Evolutionary conservation across 257 asterid genomes (phyloP), one percentile per base, ranked within the genome.

Genomic region (Solanum corneliomulleri): DNA sequence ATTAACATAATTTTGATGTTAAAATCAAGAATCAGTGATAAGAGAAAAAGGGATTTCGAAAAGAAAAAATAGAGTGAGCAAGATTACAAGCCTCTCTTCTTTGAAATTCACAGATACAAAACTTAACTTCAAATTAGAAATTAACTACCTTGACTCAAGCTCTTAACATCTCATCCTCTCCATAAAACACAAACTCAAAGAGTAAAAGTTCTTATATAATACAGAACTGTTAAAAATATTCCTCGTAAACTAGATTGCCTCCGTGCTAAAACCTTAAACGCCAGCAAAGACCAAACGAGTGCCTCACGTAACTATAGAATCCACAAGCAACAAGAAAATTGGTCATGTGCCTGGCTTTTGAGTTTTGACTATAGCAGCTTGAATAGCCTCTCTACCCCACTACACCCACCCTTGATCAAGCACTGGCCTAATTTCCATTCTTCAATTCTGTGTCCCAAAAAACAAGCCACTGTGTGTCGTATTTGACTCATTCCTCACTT

Each of bases 311-410:
- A 76, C 37, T 42, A 23, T 23, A 47, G 45, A 85, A 66, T 72
- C 90, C 86, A 37, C 86, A 88, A 88, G 83, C 84, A 88, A 78
- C 86, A 83, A 78, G 45, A 74, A 47, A 74, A 90, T 37, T 74
- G 39, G 84, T 27, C 84, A 45, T 78, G 84, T 78, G 84, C 41
- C 64, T 78, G 64, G 27, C 27, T 78, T 74, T 74, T 75, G 82
- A 39, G 41, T 35, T 7, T 52, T 52, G 62, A 52, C 66, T 27
- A 78, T 78, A 78, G 39, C 66, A 78, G 35, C 18, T 78, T 27
- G 66, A 47, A 78, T 21, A 78, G 12, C 66, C 41, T 14, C 60
- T 14, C 82, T 49, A 23, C 64, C 25, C 3, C 44, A 41, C 44
- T 42, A 49, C 31, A n/a, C 18, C 44, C 9, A n/a, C 4, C 60